phyloP scores from a whole-genome alignment of 106 monocot genomes.

The Vanilla planifolia region DNA sequence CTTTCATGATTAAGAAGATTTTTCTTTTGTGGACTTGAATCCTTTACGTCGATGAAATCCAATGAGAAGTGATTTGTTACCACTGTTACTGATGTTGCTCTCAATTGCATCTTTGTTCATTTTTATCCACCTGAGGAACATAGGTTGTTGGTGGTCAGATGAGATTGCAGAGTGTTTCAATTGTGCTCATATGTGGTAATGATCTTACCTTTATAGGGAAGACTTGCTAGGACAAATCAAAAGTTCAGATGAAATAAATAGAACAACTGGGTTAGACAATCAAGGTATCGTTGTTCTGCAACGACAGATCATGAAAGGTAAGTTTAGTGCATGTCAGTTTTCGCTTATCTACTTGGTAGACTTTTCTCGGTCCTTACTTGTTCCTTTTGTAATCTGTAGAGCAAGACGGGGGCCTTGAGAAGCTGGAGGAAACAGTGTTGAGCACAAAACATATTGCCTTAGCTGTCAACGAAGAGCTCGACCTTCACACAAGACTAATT shows the following conservation, averaged over 20 bases:
- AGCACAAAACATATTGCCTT: constrained; percentile 94
- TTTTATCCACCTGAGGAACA: too few species aligned
- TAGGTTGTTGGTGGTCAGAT: too few species aligned
- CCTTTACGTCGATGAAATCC: too few species aligned
- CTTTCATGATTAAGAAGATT: too few species aligned
- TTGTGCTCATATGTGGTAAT: not conserved
- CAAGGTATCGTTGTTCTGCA: constrained; percentile 67
- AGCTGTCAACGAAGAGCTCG: constrained; percentile 81
- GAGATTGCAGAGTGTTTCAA: too few species aligned
- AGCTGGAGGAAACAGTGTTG: constrained; percentile 71
- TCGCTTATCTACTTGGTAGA: not conserved
- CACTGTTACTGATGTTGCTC: too few species aligned
- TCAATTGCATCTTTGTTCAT: too few species aligned
- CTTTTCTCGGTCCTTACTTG: not conserved
- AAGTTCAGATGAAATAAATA: constrained; percentile 45
- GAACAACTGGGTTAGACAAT: constrained; percentile 62
- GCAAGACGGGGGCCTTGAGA: constrained; percentile 85
- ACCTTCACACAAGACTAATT: constrained; percentile 78
- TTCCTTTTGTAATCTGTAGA: constrained; percentile 28
- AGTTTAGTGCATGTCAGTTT: not conserved
- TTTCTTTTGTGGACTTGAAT: too few species aligned
- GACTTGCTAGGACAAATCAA: constrained; percentile 54
- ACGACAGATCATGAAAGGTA: constrained; percentile 64
- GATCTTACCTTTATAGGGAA: constrained; percentile 16
- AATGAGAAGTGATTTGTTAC: too few species aligned